phyloP scores from a whole-genome alignment of 148 eudicot species.

The Gaultheria prostrata region DNA sequence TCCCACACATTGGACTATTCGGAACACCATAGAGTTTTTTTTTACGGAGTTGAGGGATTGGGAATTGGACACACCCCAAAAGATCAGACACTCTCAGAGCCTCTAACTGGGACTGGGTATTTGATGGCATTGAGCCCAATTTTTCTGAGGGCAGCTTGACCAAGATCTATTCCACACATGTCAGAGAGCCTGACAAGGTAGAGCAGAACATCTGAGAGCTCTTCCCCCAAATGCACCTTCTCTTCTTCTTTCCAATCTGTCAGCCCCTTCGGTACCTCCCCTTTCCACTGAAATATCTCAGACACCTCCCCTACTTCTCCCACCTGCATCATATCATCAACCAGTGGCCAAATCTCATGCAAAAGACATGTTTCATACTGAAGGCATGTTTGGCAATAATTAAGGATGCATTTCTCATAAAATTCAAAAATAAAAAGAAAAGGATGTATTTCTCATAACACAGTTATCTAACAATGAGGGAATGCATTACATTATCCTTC shows the following conservation, averaged over 20 bases:
- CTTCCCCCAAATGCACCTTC: slow-evolving; percentile 61
- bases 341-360: neutral
- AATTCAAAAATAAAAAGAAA: no score
- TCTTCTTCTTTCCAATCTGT: slow-evolving; percentile 61
- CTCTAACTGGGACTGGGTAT: slow-evolving; percentile 38
- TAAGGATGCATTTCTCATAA: neutral
- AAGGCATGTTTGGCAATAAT: neutral
- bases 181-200: slow-evolving; percentile 66
- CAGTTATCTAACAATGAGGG: neutral
- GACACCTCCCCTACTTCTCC: slow-evolving; percentile 89
- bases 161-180: slow-evolving; percentile 74
- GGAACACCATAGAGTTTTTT: no score
- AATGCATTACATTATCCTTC: neutral
- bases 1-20: no score
- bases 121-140: slow-evolving; percentile 54
- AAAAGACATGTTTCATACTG: neutral
- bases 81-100: neutral
- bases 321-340: slow-evolving; percentile 38
- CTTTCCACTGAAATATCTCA: slow-evolving; percentile 87
- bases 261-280: slow-evolving; percentile 59
- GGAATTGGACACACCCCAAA: neutral
- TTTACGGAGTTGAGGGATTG: no score
- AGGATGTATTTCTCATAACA: neutral
- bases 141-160: slow-evolving; percentile 66
- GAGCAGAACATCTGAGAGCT: slow-evolving; percentile 71